Base-by-base conservation (phyloP, 768 basidiomycete genomes). In the Rhodotorula sphaerocarpa region DNA sequence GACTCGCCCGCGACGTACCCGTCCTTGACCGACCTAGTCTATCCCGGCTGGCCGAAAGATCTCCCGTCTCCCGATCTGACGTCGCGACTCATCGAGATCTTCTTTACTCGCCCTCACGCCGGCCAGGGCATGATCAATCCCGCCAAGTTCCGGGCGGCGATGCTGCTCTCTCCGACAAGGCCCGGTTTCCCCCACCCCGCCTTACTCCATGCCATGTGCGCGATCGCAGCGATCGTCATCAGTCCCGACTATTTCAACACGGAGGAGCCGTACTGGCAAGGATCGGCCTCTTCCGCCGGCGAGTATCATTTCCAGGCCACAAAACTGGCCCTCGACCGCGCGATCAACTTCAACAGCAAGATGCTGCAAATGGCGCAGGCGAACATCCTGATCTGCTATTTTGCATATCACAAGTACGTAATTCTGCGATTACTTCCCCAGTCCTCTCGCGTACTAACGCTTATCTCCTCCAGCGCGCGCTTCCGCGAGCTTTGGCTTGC, bases 31-130 rank as follows among this genome's bases (percentile, higher is more conserved):
- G 59, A 68, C 36, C 30, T 71, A 21, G 47, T 71, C 34, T 69
- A 61, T 45, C 68, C 65, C 10, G 59, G 63, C n/a, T 71, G 70
- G 70, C 67, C 65, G 2, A 15, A 18, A 4, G 55, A 56, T 46
- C 57, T 71, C 1, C 70, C 70, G 1, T 43, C 63, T 0, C 69
- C 61, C 23, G 53, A 58, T 2, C 43, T 72, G 5, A 60, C 70
- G 36, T 53, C 33, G n/a, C 55, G 54, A 6, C 63, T 72, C 43
- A 25, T 67, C 63, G 71, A 72, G 34, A 55, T 69, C 31, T 72
- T 36, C 57, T 70, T 72, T 48, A 25, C 12, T 21, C 54, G 57
- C 23, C 44, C 61, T 11, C 66, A 64, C 44, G 33, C 59, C 20
- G 31, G 44, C 21, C 31, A 30, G 5, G 64, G 55, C 3, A 50